Conservation (phyloP, 192 early-diverging fungal species). For the Dissophora globulifera region DNA sequence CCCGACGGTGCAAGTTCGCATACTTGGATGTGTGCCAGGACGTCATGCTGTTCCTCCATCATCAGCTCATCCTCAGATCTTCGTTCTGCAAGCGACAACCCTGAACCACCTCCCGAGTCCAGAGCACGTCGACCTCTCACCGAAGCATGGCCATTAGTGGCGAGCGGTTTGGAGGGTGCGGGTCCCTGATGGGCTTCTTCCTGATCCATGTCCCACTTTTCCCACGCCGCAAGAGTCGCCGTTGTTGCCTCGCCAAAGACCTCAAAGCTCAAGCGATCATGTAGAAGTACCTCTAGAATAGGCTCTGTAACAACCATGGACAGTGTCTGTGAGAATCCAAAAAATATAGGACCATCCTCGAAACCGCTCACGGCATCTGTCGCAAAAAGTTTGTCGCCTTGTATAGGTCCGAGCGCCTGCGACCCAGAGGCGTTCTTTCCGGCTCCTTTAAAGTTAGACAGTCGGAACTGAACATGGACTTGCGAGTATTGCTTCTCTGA, state of each 20-base stretch:
- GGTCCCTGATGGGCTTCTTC: slow-evolving; percentile 41
- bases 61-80: slow-evolving; percentile 74
- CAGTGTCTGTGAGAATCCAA: slow-evolving; percentile 63
- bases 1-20: slow-evolving; percentile 72
- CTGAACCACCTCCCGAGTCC: neutral
- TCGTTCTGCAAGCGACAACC: slow-evolving; percentile 32
- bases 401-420: slow-evolving; percentile 4
- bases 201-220: slow-evolving; percentile 64
- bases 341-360: slow-evolving; percentile 59
- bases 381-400: slow-evolving; percentile 62
- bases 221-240: slow-evolving; percentile 49
- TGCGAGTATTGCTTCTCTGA: slow-evolving; percentile 72
- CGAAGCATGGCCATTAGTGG: neutral
- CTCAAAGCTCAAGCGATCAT: slow-evolving; percentile 58
- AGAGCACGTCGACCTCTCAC: neutral
- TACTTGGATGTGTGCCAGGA: slow-evolving; percentile 74
- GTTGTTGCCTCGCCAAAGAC: slow-evolving; percentile 59
- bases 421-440: neutral
- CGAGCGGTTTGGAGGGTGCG: neutral
- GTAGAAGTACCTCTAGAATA: slow-evolving; percentile 50
- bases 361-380: slow-evolving; percentile 71
- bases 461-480: slow-evolving; percentile 77
- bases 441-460: slow-evolving; percentile 66
- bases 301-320: slow-evolving; percentile 49
- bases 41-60: slow-evolving; percentile 74